Conservation (phyloP, 441 rosid species). For the Erysimum pusillum region DNA sequence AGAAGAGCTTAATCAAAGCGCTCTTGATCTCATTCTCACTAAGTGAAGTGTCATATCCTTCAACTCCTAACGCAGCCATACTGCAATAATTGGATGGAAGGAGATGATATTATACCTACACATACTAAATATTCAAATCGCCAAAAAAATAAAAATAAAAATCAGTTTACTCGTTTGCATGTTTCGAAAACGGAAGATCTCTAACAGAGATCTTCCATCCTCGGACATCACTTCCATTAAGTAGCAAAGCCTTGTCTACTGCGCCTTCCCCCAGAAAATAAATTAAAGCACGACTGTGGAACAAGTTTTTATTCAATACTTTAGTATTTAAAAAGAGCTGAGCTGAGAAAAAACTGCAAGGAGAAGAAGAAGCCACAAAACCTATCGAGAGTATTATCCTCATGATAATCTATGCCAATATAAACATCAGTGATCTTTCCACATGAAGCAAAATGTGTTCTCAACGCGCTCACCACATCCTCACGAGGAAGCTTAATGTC, state of each 20-base stretch:
- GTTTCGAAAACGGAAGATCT: neutral
- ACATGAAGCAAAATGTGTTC: conserved; percentile 1
- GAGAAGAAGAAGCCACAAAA: neutral
- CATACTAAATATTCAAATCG: neutral
- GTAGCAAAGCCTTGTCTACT: conserved; percentile 9
- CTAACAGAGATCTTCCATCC: neutral
- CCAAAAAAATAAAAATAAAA: neutral
- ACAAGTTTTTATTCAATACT: neutral
- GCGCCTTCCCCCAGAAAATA: neutral
- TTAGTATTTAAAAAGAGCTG: neutral
- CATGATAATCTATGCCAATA: fast-evolving
- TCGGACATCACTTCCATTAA: neutral
- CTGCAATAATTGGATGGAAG: neutral
- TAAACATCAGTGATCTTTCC: conserved; percentile 9
- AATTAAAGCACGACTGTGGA: neutral
- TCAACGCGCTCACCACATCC: neutral
- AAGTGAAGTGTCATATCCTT: conserved; percentile 1
- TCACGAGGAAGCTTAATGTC: neutral
- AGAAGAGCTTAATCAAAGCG: neutral
- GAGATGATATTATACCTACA: neutral
- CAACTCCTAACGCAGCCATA: neutral
- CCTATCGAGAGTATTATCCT: neutral
- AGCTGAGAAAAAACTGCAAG: neutral
- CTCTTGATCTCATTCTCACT: neutral
- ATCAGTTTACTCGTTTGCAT: neutral